Evolutionary conservation across 1,284 basidiomycete genomes (phyloP).

Genomic region (Melampsora occidentalis): DNA sequence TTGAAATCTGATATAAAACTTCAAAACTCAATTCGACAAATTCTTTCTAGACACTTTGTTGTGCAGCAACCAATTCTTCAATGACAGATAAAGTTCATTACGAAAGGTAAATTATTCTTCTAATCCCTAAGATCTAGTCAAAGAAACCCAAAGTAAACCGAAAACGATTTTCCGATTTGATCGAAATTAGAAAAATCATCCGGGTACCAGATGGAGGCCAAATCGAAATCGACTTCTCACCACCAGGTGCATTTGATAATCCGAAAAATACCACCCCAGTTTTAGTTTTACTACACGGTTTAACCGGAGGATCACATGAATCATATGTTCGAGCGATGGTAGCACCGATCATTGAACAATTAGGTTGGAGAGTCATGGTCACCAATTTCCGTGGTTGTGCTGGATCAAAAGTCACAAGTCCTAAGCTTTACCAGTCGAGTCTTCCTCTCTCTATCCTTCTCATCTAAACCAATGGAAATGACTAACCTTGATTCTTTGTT

Average conservation of each 20-base stretch:
- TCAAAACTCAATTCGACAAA: background rate
- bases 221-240: constrained; percentile 70
- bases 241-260: constrained; percentile 60
- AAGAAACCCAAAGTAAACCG: too few species aligned
- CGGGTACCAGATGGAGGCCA: constrained; percentile 68
- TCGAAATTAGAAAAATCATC: constrained; percentile 60
- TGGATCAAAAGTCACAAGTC: constrained; percentile 51
- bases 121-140: background rate
- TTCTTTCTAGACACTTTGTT: background rate
- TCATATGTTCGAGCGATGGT: constrained; percentile 79
- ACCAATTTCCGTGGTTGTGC: constrained; percentile 87
- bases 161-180: too few species aligned
- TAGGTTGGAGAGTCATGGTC: constrained; percentile 82
- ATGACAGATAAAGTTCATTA: constrained; percentile 6
- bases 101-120: constrained; percentile 4
- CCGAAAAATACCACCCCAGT: constrained; percentile 69
- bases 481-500: background rate
- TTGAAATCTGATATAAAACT: background rate
- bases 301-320: constrained; percentile 86
- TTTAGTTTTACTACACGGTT: constrained; percentile 76
- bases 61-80: constrained; percentile 4
- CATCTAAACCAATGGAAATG: background rate
- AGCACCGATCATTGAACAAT: constrained; percentile 64
- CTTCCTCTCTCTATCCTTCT: constrained; percentile 29
- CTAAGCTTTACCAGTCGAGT: constrained; percentile 38